Conservation (phyloP, 345 rosid genomes). For the Rhodomyrtus tomentosa region DNA sequence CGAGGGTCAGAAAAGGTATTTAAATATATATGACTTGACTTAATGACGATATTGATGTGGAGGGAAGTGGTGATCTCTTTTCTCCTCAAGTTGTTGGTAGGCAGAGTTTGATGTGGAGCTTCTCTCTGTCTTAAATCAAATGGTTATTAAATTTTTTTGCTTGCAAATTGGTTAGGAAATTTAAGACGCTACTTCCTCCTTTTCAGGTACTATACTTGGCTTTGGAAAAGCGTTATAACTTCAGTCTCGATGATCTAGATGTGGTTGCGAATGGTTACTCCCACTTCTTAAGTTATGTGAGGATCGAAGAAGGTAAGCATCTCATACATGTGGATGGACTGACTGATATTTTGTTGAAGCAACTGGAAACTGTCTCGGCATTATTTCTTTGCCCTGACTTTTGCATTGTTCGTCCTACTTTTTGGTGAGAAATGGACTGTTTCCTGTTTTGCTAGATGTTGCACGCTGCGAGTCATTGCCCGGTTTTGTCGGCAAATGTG, state of each 20-base stretch:
- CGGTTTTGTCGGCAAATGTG: constrained; percentile 40
- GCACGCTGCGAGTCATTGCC: constrained; percentile 17
- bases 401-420: not conserved
- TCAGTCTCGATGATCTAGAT: constrained; percentile 59
- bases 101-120: not conserved
- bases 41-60: not conserved
- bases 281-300: constrained; percentile 46
- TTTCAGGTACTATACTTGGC: constrained; percentile 66
- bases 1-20: constrained; percentile 16
- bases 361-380: not conserved
- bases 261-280: constrained; percentile 79
- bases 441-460: not conserved
- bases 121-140: not conserved
- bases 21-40: not conserved
- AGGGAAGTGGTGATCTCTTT: not conserved
- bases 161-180: not conserved
- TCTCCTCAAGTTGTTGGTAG: not conserved
- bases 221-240: constrained; percentile 89
- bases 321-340: not conserved
- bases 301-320: constrained; percentile 32
- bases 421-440: not conserved
- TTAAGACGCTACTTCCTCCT: not conserved
- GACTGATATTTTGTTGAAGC: not conserved
- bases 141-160: not conserved
- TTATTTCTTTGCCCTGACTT: not conserved